Base-by-base conservation (phyloP, 2,329 filamentous ascomycete species). In the Fusarium praegraminearum region DNA sequence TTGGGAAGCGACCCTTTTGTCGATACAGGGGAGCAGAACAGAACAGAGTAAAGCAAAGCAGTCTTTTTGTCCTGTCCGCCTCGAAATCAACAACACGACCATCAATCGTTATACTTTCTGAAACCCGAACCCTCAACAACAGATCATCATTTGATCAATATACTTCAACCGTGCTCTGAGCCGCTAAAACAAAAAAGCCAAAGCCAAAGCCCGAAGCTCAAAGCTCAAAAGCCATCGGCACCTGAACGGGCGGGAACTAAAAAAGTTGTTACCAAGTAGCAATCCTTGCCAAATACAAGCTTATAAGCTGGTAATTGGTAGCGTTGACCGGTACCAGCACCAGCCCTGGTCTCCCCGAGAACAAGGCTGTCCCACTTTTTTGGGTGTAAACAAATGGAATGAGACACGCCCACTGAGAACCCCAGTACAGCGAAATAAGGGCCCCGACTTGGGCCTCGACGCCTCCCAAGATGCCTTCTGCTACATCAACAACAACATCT, bases 321-420 rank as follows among this genome's bases (percentile, higher is more conserved):
- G 28, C 28, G 28, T 30, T 30, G 12, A 32, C 40, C 46, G 51
- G 22, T 51, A 32, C 28, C 22, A 20, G 53, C 36, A n/a, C 13
- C n/a, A n/a, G 53, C 54, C 46, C 26, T 41, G 49, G 35, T 62
- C 72, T 65, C 63, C 62, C 61, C 53, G 24, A 59, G 51, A 59
- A 69, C 61, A 61, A 65, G 63, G 53, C 60, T 63, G 65, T 73
- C 71, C 73, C 73, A 71, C 73, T 73, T 72, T 72, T 75, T 71
- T 74, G 71, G 71, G 71, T 73, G 72, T 75, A 75, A 75, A 74
- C 73, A 75, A 75, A 75, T 74, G 70, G 75, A 75, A 75, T 73
- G 68, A 73, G 68, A 73, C 73, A 75, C 73, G 60, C 71, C 73
- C 72, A 67, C 70, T 62, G 46, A 45, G 62, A 55, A 51, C 57